A percentile compares a stretch with the other conserved stretches of the same genome.
phyloP scores from a whole-genome alignment of 495 filamentous ascomycete genomes.

The Neurospora sp. region DNA sequence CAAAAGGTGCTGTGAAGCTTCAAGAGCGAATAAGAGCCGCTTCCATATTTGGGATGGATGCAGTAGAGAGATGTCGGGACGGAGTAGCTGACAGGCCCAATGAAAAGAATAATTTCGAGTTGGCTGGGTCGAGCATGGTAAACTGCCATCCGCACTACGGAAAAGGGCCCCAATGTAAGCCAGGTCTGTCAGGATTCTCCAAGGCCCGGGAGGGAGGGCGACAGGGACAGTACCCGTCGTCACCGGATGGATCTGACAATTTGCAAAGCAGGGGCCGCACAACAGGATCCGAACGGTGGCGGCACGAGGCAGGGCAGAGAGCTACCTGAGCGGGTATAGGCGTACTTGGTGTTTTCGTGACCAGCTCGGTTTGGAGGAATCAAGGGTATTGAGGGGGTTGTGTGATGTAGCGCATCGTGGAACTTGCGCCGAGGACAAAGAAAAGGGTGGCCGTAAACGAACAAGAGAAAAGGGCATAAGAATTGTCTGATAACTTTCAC shows the following conservation, averaged over 20 bases:
- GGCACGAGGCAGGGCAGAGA: not conserved
- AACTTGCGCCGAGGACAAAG: not conserved
- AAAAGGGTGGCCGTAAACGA: not conserved
- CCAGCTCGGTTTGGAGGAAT: not conserved
- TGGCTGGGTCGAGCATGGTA: not conserved
- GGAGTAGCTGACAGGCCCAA: constrained; percentile 8
- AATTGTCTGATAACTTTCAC: not conserved
- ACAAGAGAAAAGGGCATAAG: not conserved
- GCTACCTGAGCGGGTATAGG: not conserved
- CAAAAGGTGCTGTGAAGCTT: not conserved
- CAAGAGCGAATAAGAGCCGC: not conserved
- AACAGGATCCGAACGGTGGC: not conserved
- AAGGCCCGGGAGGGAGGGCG: not conserved
- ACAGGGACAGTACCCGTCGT: not conserved
- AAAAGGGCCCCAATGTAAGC: not conserved
- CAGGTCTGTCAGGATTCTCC: not conserved
- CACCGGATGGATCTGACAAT: not conserved
- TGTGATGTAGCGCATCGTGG: not conserved
- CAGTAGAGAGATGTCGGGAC: constrained; percentile 1
- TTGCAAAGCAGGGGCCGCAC: not conserved
- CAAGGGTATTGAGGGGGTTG: not conserved
- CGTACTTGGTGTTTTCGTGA: not conserved
- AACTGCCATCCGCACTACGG: not conserved
- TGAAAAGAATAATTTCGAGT: constrained; percentile 1
- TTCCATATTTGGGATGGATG: constrained; percentile 5